Conservation (phyloP, 2,329 filamentous ascomycete genomes). For the Clonostachys byssicola region DNA sequence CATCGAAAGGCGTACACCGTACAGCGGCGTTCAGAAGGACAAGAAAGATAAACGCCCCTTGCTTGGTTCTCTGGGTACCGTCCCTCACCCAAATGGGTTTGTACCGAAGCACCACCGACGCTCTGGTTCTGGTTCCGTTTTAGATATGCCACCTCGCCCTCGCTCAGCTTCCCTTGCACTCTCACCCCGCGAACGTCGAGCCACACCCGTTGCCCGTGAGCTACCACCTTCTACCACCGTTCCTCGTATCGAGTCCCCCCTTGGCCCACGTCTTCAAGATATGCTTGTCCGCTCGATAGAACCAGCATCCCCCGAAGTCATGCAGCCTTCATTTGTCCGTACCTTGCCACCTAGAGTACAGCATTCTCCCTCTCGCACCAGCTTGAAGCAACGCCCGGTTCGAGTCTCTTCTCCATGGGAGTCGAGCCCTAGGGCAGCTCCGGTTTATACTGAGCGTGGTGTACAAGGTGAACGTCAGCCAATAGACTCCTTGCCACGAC, state of each 20-base stretch:
- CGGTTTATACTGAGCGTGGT: background rate
- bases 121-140: no score
- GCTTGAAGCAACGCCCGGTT: background rate
- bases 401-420: background rate
- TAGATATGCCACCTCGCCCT: background rate
- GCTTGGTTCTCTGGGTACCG: background rate
- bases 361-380: conserved; percentile 6
- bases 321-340: conserved; percentile 27
- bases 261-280: conserved; percentile 23
- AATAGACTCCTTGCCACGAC: background rate
- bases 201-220: background rate
- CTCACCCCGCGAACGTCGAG: background rate
- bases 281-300: conserved; percentile 43
- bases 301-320: conserved; percentile 27
- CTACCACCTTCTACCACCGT: background rate
- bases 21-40: background rate
- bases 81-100: conserved; percentile 1
- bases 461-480: background rate
- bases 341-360: conserved; percentile 18
- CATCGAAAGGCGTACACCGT: background rate
- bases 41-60: background rate
- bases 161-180: background rate
- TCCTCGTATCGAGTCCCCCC: no score
- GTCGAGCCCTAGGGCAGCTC: background rate
- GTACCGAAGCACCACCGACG: background rate